Evolutionary conservation across 305 asterid genomes (phyloP), one percentile per base, ranked within the genome.

Genomic region (Fraxinus latifolia): DNA sequence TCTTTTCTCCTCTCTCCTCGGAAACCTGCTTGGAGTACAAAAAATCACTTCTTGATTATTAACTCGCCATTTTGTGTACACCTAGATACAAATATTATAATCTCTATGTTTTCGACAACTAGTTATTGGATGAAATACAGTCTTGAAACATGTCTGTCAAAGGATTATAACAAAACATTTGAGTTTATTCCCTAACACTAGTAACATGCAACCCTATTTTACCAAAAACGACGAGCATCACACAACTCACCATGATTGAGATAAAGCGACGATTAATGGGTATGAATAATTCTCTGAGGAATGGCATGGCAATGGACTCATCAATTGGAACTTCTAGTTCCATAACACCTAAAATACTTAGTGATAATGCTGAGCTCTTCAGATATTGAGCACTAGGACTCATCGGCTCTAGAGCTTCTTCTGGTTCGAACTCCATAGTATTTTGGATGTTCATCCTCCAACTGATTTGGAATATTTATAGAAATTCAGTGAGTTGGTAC

Each of bases 361-460:
- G 88, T 3, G 96, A 90, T 4, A 92, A 58, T 0, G 84, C 87
- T 0, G 93, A 89, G 85, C 93, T 91, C 23, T 77, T 84, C 68
- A 93, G 77, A 79, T 91, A 93, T 44, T 90, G 90, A 6, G 91
- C 80, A 53, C 86, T 86, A 0, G 97, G 97, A 85, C 97, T 93
- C 89, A 90, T 82, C 0, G 91, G 84, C 79, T 79, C 91, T 76
- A 85, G 75, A 27, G 39, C 72, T 80, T 83, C 83, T 3, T 88
- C 91, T 29, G 85, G 89, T 7, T 79, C 80, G 7, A 21, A 44
- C 85, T 85, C 89, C 89, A 90, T 83, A 2, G 77, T 29, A 25
- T 31, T 70, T 21, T 8, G 11, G 1, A 5, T 72, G 11, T 72
- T 33, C 77, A 72, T 33, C 6, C 27, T 72, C 76, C 8, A 31